A percentile compares a stretch with the other conserved stretches of the same genome.
Evolutionary conservation across 345 rosid species (phyloP).

Genomic region (Moringa oleifera): DNA sequence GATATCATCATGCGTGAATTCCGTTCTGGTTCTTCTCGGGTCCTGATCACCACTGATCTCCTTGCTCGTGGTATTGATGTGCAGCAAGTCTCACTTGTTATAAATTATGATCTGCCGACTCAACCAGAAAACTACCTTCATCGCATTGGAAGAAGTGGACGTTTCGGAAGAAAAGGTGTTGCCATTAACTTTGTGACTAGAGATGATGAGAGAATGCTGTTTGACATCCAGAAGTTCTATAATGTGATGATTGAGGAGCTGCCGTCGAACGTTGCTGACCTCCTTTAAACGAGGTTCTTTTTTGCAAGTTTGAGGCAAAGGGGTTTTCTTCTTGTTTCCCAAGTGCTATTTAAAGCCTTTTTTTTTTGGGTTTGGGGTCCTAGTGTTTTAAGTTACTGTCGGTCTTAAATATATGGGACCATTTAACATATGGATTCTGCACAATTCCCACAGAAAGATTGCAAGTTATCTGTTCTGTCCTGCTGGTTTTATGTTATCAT

Average conservation of each 20-base stretch:
- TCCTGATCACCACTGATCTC: slow-evolving; percentile 77
- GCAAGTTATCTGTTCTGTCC: no score
- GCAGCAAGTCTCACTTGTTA: slow-evolving; percentile 87
- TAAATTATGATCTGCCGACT: slow-evolving; percentile 79
- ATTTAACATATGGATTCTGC: slow-evolving; percentile 32
- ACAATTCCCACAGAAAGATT: slow-evolving; percentile 1
- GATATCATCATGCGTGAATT: slow-evolving; percentile 85
- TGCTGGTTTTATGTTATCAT: no score
- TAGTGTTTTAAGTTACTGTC: slow-evolving; percentile 26
- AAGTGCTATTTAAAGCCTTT: slow-evolving; percentile 21
- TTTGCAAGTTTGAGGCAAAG: slow-evolving; percentile 30
- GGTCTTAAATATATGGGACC: slow-evolving; percentile 28
- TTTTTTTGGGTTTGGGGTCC: background rate
- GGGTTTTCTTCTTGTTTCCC: slow-evolving; percentile 26
- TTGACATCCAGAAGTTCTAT: slow-evolving; percentile 67
- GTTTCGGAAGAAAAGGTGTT: slow-evolving; percentile 88
- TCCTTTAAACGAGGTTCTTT: slow-evolving; percentile 32
- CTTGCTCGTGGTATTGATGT: slow-evolving; percentile 90
- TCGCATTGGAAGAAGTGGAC: slow-evolving; percentile 79
- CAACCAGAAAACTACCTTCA: slow-evolving; percentile 91
- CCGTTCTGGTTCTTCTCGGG: slow-evolving; percentile 85
- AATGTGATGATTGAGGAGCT: no score
- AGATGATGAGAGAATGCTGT: slow-evolving; percentile 68
- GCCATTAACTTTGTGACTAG: slow-evolving; percentile 65
- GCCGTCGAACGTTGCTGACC: slow-evolving; percentile 60